Evolutionary conservation across 129 eudicot species (phyloP), one percentile per base, ranked within the genome.

Genomic region (Lonicera japonica): DNA sequence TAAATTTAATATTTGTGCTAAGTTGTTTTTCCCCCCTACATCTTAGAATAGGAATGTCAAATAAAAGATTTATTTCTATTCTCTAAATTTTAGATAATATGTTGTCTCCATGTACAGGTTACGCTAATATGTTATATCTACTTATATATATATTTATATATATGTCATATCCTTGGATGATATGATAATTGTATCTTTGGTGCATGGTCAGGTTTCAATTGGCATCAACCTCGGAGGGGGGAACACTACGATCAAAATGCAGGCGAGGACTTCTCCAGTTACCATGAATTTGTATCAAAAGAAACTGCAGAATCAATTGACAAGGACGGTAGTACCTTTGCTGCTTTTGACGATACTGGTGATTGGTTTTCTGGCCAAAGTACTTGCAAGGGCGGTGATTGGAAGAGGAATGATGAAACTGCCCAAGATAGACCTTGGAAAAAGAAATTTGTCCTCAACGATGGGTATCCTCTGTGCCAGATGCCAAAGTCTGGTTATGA

Each of bases 311-410:
- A 86, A 61, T 66, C 83, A 57, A 63, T 62, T 56, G 97, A 84
- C 47, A 86, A 52, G 66, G 95, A 86, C 65, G 36, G 9, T 75
- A 15, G 60, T n/a, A n/a, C n/a, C 55, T 61, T 43, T 21, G 67
- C 68, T 21, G 67, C 68, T 54, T 71, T 21, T 40, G 71, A 54
- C 41, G 95, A 86, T 51, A 13, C 57, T 24, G 57, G 63, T 54
- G 94, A 71, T 51, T 73, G 80, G 82, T 82, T 87, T 65, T 78
- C 90, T 25, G 79, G 91, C 38, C 80, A 55, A 47, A 87, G 95
- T 91, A 75, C 96, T 47, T 87, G 86, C 86, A 92, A 83, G 68
- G 96, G 99, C 60, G 90, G 99, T 48, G 99, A 92, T 60, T 92
- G 99, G 99, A 88, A 75, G 80, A 80, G 91, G 78, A 80, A 70